Evolutionary conservation across 2,329 filamentous ascomycete genomes (phyloP).

Genomic region (Penicillium sp.): DNA sequence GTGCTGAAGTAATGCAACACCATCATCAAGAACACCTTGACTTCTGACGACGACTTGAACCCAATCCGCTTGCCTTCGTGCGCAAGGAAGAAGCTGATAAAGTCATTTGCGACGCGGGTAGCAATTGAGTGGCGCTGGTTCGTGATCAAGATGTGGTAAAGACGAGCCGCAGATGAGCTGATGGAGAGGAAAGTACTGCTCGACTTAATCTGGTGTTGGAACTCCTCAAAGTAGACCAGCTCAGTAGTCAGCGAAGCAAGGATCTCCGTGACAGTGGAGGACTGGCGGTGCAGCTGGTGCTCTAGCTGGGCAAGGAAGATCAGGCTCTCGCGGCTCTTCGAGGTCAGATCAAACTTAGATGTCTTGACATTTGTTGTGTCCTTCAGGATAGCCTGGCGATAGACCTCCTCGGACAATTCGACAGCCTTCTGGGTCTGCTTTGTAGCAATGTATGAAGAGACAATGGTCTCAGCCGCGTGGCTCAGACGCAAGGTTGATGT

Average conservation of each 20-base stretch:
- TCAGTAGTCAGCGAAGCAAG: slow-evolving; percentile 52
- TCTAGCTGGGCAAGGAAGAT: slow-evolving; percentile 54
- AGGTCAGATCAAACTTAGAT: slow-evolving; percentile 41
- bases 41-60: slow-evolving; percentile 31
- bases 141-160: slow-evolving; percentile 38
- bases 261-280: slow-evolving; percentile 46
- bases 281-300: slow-evolving; percentile 39
- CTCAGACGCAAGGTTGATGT: slow-evolving; percentile 36
- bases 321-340: slow-evolving; percentile 40
- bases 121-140: slow-evolving; percentile 32
- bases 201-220: slow-evolving; percentile 42
- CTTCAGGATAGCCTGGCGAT: slow-evolving; percentile 45
- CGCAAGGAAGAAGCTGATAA: slow-evolving; percentile 37
- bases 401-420: slow-evolving; percentile 43
- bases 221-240: slow-evolving; percentile 46
- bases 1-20: slow-evolving; percentile 41
- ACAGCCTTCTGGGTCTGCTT: slow-evolving; percentile 39
- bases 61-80: slow-evolving; percentile 38
- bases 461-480: slow-evolving; percentile 43
- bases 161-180: slow-evolving; percentile 39
- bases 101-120: slow-evolving; percentile 36
- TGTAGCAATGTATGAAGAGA: slow-evolving; percentile 41
- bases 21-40: slow-evolving; percentile 38
- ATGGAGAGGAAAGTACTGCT: slow-evolving; percentile 44
- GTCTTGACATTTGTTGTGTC: slow-evolving; percentile 39